phyloP scores from a whole-genome alignment of 2,329 filamentous ascomycete genomes.

The Beauveria australis region DNA sequence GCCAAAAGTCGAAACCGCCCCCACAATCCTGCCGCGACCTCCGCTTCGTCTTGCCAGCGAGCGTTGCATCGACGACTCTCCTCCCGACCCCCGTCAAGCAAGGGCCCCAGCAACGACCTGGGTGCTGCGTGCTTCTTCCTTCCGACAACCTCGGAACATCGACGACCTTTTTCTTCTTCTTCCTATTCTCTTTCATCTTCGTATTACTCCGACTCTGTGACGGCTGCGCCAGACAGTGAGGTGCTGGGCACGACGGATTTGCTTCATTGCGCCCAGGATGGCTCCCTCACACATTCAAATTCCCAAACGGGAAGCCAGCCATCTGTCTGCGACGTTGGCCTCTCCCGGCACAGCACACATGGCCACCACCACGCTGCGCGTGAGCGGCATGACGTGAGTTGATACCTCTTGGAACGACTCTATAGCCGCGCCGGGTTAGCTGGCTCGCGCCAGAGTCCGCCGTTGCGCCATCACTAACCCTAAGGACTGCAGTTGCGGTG shows the following conservation, averaged over 20 bases:
- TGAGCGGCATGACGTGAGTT: conserved; percentile 76
- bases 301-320: conserved; percentile 31
- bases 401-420: background rate
- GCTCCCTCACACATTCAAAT: conserved; percentile 42
- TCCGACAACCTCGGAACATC: background rate
- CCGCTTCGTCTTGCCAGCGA: background rate
- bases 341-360: conserved; percentile 44
- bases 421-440: background rate
- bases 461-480: conserved; percentile 18
- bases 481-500: conserved; percentile 64
- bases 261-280: conserved; percentile 29
- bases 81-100: background rate
- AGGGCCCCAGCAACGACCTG: background rate
- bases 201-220: background rate
- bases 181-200: background rate
- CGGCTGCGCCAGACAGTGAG: conserved; percentile 5
- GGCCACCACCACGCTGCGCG: conserved; percentile 83
- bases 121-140: background rate
- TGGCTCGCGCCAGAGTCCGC: background rate
- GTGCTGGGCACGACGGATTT: conserved; percentile 1
- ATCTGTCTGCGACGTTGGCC: conserved; percentile 13
- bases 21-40: conserved; percentile 3
- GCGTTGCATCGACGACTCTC: background rate
- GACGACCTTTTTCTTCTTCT: background rate
- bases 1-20: conserved; percentile 6